phyloP scores from a whole-genome alignment of 2,329 filamentous ascomycete genomes.

The Ophiostoma piceae region DNA sequence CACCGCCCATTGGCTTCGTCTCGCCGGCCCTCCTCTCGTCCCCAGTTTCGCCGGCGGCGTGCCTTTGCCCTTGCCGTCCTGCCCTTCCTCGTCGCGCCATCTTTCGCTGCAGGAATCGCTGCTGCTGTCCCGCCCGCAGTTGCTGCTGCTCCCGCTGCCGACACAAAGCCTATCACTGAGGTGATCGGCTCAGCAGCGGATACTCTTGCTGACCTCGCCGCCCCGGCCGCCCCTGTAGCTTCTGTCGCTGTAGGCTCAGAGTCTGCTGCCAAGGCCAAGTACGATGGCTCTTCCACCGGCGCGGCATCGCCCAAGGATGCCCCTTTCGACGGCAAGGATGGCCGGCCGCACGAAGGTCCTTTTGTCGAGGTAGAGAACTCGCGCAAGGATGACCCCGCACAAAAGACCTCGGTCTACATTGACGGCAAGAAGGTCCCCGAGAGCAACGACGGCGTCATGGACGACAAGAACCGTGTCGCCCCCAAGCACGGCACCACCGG shows the following conservation, averaged over 20 bases:
- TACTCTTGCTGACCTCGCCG: background rate
- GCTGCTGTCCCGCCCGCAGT: constrained; percentile 16
- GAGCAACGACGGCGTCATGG: constrained; percentile 80
- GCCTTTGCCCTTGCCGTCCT: constrained; percentile 24
- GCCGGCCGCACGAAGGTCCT: constrained; percentile 86
- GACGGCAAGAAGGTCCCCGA: constrained; percentile 59
- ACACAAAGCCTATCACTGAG: background rate
- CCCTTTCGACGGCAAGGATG: constrained; percentile 87
- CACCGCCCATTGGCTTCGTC: constrained; percentile 21
- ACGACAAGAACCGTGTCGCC: constrained; percentile 69
- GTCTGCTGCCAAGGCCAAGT: constrained; percentile 28
- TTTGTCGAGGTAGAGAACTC: constrained; percentile 55
- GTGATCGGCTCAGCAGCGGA: constrained; percentile 15
- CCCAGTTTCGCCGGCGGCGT: constrained; percentile 21
- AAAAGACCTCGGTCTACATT: constrained; percentile 49
- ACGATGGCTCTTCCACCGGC: constrained; percentile 25
- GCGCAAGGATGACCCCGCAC: constrained; percentile 36
- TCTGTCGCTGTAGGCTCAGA: constrained; percentile 15
- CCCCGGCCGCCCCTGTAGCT: constrained; percentile 14
- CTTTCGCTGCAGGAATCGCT: constrained; percentile 21
- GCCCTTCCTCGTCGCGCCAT: constrained; percentile 25
- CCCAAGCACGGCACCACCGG: constrained; percentile 84
- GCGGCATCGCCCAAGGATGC: constrained; percentile 59
- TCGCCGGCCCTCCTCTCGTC: background rate
- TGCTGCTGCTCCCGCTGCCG: constrained; percentile 11